phyloP scores from a whole-genome alignment of 2,329 filamentous ascomycete genomes.

The Fusarium cyanostomum region DNA sequence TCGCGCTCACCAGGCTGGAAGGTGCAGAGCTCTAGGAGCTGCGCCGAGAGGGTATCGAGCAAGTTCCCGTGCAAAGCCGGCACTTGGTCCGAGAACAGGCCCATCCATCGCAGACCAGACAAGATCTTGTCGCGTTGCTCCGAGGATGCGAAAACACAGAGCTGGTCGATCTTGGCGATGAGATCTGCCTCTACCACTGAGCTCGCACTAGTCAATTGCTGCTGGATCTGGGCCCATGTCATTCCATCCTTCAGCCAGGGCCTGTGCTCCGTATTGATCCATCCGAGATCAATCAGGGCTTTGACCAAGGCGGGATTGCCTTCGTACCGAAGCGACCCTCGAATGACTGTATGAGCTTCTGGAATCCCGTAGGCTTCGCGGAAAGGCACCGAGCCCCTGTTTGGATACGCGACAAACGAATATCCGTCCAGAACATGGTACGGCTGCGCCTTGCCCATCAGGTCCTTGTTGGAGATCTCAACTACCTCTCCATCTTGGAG shows the following conservation, averaged over 20 bases:
- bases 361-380: conserved; percentile 74
- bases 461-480: conserved; percentile 49
- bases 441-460: conserved; percentile 74
- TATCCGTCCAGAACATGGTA: conserved; percentile 67
- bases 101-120: conserved; percentile 48
- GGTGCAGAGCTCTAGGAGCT: not conserved
- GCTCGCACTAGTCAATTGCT: conserved; percentile 15
- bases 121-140: conserved; percentile 54
- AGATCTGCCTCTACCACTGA: conserved; percentile 56
- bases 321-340: conserved; percentile 73
- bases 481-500: conserved; percentile 69
- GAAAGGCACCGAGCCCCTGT: conserved; percentile 74
- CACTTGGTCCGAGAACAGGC: conserved; percentile 60
- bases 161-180: conserved; percentile 67
- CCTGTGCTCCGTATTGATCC: conserved; percentile 53
- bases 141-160: conserved; percentile 66
- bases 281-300: conserved; percentile 73
- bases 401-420: conserved; percentile 76
- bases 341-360: conserved; percentile 73
- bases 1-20: conserved; percentile 1
- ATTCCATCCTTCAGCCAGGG: conserved; percentile 32
- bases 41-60: not conserved
- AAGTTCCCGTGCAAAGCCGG: conserved; percentile 65
- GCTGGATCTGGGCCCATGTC: conserved; percentile 38
- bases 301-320: conserved; percentile 76